Evolutionary conservation across 1,284 basidiomycete genomes (phyloP), one percentile per base, ranked within the genome.

Genomic region (Blastosporella zonata): DNA sequence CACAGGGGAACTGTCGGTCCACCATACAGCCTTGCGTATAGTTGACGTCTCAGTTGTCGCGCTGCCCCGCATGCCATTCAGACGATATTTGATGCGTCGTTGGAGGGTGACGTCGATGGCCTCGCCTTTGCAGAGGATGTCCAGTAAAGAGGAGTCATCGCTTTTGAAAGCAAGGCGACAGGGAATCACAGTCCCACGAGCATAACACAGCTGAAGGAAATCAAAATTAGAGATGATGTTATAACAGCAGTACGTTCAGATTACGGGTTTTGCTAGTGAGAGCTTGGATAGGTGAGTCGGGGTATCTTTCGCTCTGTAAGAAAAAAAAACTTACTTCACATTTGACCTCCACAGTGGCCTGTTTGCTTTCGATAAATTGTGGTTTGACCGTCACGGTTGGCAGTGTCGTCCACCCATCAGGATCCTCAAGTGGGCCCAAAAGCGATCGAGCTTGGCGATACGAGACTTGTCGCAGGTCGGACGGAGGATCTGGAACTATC

Each of bases 151-250:
- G 1, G 49, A 20, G 53, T 74, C 67, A 6, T 43, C 38, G 46
- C 67, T 63, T 18, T 59, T 60, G 13, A 75, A 39, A 13, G 56
- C 59, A 35, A 73, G 43, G 36, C 59, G 62, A 46, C 67, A 68
- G 12, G 73, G 72, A 46, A 75, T 67, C 4, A 65, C 62, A 17
- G 67, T 67, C 13, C 71, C 72, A 28, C 71, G 64, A 13, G 71
- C 67, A 53, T 72, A 74, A 27, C 62, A 67, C 15, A 72, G 58
- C 73, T 73, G 36, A 13, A 22, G 22, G 21, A 12, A 22, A 37
- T 37, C 9, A 12, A 10, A 15, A 35, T 18, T 7, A 17, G 36
- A 23, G 28, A 20, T 33, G 35, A 28, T 13, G 17, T 29, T 12
- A 15, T 43, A 31, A 6, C 10, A 29, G 3, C 12, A 31, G 5